Conservation (phyloP, 495 filamentous ascomycete genomes). For the Gamarada debralockiae region DNA sequence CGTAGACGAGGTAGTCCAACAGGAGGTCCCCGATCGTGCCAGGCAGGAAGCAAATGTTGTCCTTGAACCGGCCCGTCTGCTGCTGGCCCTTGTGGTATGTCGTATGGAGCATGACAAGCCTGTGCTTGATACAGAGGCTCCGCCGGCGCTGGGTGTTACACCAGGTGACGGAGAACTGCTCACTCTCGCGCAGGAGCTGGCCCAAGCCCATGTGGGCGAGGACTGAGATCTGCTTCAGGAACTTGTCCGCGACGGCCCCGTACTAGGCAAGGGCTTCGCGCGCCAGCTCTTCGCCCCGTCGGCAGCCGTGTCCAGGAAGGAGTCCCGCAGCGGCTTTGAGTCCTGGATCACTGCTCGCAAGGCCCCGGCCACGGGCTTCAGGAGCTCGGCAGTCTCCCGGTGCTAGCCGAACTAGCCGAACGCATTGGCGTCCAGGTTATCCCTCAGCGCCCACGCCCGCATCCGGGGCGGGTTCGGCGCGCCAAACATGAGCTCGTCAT, state of each 20-base stretch:
- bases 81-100: slow-evolving; percentile 7
- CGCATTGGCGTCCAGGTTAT: slow-evolving; percentile 1
- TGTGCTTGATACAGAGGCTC: slow-evolving; percentile 4
- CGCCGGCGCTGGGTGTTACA: neutral
- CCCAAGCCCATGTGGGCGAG: neutral
- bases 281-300: neutral
- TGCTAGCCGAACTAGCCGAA: neutral
- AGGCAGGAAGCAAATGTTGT: slow-evolving; percentile 13
- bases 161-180: slow-evolving; percentile 13
- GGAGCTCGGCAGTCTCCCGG: neutral
- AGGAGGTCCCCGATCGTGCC: neutral
- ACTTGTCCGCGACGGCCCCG: neutral
- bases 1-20: slow-evolving; percentile 2
- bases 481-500: slow-evolving; percentile 4
- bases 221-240: neutral
- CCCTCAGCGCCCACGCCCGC: neutral
- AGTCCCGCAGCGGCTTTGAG: neutral
- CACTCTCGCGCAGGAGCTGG: neutral
- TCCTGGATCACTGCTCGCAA: neutral
- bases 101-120: slow-evolving; percentile 11
- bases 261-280: neutral
- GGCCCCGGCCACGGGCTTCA: neutral
- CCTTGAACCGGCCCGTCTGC: slow-evolving; percentile 5
- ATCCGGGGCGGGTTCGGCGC: neutral
- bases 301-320: neutral